A percentile compares a stretch with the other conserved stretches of the same genome.
Conservation (phyloP, 768 basidiomycete genomes). For the Tephrocybe rancida region DNA sequence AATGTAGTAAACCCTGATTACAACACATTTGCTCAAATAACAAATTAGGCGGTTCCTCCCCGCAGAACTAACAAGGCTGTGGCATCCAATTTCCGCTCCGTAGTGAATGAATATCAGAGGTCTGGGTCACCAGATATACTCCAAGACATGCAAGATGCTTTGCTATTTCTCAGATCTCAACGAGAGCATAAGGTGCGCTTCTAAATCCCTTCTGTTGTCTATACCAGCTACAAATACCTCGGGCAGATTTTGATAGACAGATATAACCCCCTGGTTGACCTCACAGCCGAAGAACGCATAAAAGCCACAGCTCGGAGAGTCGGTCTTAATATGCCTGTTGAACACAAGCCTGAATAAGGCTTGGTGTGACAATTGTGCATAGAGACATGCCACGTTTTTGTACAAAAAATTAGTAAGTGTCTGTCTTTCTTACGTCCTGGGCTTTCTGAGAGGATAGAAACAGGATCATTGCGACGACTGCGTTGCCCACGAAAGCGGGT, state of each 20-base stretch:
- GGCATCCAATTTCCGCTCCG: conserved; percentile 50
- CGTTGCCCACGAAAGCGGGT: no score
- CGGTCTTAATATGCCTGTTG: conserved; percentile 80
- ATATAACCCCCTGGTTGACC: conserved; percentile 85
- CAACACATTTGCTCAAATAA: neutral
- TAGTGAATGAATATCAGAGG: conserved; percentile 47
- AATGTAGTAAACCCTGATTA: no score
- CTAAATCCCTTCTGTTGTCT: neutral
- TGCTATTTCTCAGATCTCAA: conserved; percentile 73
- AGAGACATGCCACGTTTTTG: no score
- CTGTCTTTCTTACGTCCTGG: no score
- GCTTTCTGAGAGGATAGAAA: no score
- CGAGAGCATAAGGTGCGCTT: conserved; percentile 71
- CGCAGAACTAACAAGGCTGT: conserved; percentile 45
- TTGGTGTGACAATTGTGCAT: neutral
- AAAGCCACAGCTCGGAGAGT: conserved; percentile 86
- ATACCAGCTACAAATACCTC: neutral
- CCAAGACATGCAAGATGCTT: conserved; percentile 57
- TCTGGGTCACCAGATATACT: conserved; percentile 30
- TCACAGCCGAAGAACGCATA: conserved; percentile 79
- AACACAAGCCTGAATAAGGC: conserved; percentile 28
- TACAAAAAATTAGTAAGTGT: no score
- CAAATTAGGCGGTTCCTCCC: conserved; percentile 29
- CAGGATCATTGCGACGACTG: no score
- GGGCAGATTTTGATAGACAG: conserved; percentile 74